Base-by-base conservation (phyloP, 1,284 basidiomycete genomes). In the Leccinum pachyderme region DNA sequence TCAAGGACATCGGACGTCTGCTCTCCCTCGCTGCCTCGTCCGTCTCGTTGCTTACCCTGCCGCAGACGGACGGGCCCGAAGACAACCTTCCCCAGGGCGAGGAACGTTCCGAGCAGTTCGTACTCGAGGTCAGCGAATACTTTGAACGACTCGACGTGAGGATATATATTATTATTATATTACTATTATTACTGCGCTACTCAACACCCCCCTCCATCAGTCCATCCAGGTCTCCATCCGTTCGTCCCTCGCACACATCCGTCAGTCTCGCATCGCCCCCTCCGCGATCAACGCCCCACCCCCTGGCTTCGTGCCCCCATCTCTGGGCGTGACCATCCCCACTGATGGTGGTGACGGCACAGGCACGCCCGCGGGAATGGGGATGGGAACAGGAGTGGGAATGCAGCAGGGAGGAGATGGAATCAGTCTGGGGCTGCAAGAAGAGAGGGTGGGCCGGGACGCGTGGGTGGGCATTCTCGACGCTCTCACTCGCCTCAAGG, bases 81-180 rank as follows among this genome's bases (percentile, higher is more conserved):
- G 84, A 86, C 52, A 75, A 75, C 49, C 76, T 89, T 7, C 88
- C 89, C 2, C 85, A 88, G 63, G 88, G 87, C 32, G 89, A 87
- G 58, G 89, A 91, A 69, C 78, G 89, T 41, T 89, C 87, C 11
- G 89, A 91, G 63, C 85, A 89, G 64, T 91, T 91, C 62, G 89
- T 91, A 45, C 75, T 87, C 45, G 87, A 91, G 75, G 87, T 88
- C 49, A 87, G 83, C 72, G 87, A 90, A 65, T 92, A 91, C 70
- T 92, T 91, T 66, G 83, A 91, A 61, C 82, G 84, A 27, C 76
- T 92, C 8, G 86, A 92, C 67, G 90, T 91, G 64, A 61, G 18
- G 18, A 18, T 18, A 18, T 18, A 18, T 18, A 18, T 18, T 18
- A 18, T 18, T 18, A 18, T 18, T 1, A 18, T 18, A 18, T 18